phyloP scores from a whole-genome alignment of 2,329 filamentous ascomycete species.

The Tolypocladium guangdongense region DNA sequence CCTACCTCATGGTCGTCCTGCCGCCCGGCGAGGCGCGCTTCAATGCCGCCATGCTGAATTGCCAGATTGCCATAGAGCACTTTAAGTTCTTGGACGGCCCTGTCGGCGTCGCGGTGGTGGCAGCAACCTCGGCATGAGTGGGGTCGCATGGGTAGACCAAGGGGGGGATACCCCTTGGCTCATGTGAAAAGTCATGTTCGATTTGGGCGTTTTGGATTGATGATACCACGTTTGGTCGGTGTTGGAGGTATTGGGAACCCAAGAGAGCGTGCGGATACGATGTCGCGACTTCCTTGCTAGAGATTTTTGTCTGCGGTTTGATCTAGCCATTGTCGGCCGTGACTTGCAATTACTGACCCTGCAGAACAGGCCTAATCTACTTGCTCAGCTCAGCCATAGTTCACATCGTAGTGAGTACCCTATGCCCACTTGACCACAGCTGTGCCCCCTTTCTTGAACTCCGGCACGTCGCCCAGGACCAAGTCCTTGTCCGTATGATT shows the following conservation, averaged over 20 bases:
- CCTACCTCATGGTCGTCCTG: conserved; percentile 85
- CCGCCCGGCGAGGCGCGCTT: conserved; percentile 86
- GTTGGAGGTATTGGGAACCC: neutral
- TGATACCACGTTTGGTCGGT: conserved; percentile 3
- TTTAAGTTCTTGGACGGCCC: conserved; percentile 59
- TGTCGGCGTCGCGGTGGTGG: conserved; percentile 15
- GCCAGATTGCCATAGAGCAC: conserved; percentile 71
- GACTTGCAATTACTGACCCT: neutral
- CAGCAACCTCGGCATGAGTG: conserved; percentile 7
- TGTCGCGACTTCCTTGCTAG: neutral
- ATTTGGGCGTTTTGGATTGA: conserved; percentile 1
- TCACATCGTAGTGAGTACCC: neutral
- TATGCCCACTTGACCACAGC: conserved; percentile 51
- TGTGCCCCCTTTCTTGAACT: conserved; percentile 56
- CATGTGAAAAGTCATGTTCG: neutral
- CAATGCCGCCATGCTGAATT: conserved; percentile 84
- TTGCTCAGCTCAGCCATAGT: neutral
- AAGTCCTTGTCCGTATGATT: conserved; percentile 59
- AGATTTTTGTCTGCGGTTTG: neutral
- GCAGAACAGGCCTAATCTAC: neutral
- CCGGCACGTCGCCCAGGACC: conserved; percentile 47
- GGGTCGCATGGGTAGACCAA: neutral
- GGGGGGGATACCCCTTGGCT: neutral
- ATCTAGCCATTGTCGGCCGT: neutral
- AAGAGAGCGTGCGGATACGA: neutral